Evolutionary conservation across 352 stramenopile species (phyloP).

Genomic region (Peronospora destructor): DNA sequence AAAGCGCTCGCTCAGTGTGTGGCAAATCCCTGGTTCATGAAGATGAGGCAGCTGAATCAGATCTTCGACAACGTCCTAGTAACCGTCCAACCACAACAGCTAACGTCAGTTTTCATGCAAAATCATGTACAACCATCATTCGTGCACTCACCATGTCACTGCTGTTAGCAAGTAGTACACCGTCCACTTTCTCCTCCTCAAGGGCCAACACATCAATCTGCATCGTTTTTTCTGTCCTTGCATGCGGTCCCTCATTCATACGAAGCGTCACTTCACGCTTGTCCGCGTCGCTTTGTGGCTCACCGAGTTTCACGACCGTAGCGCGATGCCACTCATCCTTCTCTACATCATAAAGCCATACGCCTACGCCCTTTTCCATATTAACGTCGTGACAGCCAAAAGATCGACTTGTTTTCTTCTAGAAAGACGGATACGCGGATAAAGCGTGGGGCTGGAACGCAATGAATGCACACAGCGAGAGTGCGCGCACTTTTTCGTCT

Average conservation of each 20-base stretch:
- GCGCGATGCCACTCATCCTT: constrained; percentile 66
- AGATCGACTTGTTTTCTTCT: background rate
- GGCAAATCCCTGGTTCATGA: constrained; percentile 91
- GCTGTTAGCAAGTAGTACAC: constrained; percentile 74
- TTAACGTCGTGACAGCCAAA: constrained; percentile 3
- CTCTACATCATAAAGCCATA: constrained; percentile 65
- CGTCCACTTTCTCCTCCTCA: constrained; percentile 52
- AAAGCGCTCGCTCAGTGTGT: constrained; percentile 89
- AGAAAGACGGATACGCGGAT: background rate
- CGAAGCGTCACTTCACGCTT: constrained; percentile 45
- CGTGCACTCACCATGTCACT: constrained; percentile 58
- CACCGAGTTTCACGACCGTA: constrained; percentile 41
- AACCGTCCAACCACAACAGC: constrained; percentile 1
- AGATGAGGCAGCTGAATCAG: constrained; percentile 90
- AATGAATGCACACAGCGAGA: constrained; percentile 1
- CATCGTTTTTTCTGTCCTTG: constrained; percentile 41
- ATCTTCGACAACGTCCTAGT: constrained; percentile 82
- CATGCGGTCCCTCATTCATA: constrained; percentile 43
- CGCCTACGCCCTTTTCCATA: constrained; percentile 77
- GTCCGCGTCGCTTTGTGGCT: constrained; percentile 9
- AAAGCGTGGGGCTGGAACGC: background rate
- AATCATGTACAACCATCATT: constrained; percentile 11
- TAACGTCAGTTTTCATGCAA: background rate
- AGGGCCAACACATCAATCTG: constrained; percentile 51
- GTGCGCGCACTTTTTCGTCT: background rate